These are phyloP conservation scores for Hypoxylon cercidicola DNA, from an alignment of 495 filamentous ascomycete genomes.

Conservation along the genomic window DNA sequence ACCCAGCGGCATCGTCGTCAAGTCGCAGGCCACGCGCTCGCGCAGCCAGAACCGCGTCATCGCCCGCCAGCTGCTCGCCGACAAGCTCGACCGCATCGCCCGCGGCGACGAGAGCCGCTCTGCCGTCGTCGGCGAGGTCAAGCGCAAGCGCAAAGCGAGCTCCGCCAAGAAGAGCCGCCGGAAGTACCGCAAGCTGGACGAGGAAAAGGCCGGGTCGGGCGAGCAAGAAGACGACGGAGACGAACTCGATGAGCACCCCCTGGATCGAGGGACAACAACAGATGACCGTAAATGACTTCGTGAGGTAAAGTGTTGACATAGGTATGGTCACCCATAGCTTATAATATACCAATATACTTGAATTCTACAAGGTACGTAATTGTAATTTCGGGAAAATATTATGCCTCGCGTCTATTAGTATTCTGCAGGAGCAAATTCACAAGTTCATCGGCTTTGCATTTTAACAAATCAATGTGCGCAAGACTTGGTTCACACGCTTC, in stretches of 20 bases:
- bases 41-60: constrained; percentile 89
- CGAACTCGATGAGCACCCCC: constrained; percentile 13
- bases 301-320: background rate
- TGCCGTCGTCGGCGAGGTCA: constrained; percentile 53
- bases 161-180: constrained; percentile 59
- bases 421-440: constrained; percentile 1
- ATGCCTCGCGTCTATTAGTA: background rate
- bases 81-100: constrained; percentile 75
- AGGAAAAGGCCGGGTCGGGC: constrained; percentile 52
- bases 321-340: background rate
- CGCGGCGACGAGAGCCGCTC: constrained; percentile 57
- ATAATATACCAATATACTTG: too few species aligned
- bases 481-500: constrained; percentile 39
- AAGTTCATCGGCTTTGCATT: constrained; percentile 14
- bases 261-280: background rate
- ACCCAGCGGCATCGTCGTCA: constrained; percentile 89
- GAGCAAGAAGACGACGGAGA: constrained; percentile 3
- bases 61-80: constrained; percentile 79
- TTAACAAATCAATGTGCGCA: constrained; percentile 24
- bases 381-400: too few species aligned
- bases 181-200: constrained; percentile 61
- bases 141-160: constrained; percentile 60
- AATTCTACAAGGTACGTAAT: too few species aligned
- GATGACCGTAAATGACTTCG: background rate
- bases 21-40: constrained; percentile 90